Base-by-base conservation (phyloP, 2,329 filamentous ascomycete genomes). In the Myriosclerotinia scirpicola region DNA sequence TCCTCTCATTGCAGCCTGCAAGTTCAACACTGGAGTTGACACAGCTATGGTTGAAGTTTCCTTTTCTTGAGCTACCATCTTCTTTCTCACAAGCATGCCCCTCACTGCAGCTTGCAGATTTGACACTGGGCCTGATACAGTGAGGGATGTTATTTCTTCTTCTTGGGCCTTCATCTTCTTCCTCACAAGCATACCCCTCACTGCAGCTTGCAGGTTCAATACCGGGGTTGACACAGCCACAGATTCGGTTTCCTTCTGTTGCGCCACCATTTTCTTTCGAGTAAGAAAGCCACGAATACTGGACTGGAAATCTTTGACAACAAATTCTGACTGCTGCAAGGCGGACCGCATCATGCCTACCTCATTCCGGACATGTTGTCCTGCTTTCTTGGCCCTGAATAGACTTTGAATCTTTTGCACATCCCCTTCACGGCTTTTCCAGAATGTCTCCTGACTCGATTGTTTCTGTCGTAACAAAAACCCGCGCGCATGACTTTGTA, bases 321-420 rank as follows among this genome's bases (percentile, higher is more conserved):
- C 86, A 64, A 86, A 85, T 70, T 83, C 84, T 63, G 84, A 88
- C 68, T 83, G 81, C 70, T 83, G 81, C 74, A 93, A 84, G 73
- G 89, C 84, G 75, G 82, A 83, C 76, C 77, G 82, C 71, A 82
- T 79, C 70, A 84, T 80, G 74, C 80, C 81, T 78, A 88, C 81
- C 79, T 87, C 80, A 70, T 83, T 78, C 69, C 87, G 85, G 22
- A 38, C 58, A 20, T 61, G 30, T 38, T 40, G 44, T 12, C 58
- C 58, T 69, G 82, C 83, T 75, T 88, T 90, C 67, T 84, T 84
- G 30, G 89, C 91, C 73, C 91, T 84, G 75, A 92, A 85, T 56
- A 96, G 82, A 76, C 88, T 96, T 78, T 99, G 95, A 15, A 99
- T 81, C 73, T 88, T 87, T 68, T 95, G 79, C 55, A 98, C 84